Conservation (phyloP, 768 basidiomycete species). For the Royoungia palumana region DNA sequence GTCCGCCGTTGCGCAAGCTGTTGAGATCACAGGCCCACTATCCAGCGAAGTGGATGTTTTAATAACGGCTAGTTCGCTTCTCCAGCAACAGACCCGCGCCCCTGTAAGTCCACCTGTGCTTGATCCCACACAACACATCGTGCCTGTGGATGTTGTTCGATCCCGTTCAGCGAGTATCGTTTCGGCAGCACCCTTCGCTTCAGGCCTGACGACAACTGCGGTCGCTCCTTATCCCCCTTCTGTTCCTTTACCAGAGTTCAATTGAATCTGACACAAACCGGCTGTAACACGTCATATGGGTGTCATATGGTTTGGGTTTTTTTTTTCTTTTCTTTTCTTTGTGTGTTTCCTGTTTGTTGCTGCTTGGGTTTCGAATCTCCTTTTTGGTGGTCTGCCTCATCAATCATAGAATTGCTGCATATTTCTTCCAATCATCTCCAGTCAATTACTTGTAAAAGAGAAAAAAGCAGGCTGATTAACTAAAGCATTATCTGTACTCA, state of each 20-base stretch:
- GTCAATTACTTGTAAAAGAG: slow-evolving; percentile 19
- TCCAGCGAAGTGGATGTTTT: slow-evolving; percentile 81
- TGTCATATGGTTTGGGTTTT: slow-evolving; percentile 30
- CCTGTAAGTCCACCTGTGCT: slow-evolving; percentile 26
- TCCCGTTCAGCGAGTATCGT: slow-evolving; percentile 35
- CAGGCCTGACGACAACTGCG: slow-evolving; percentile 20
- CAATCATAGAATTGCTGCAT: slow-evolving; percentile 29
- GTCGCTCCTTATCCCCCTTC: slow-evolving; percentile 23
- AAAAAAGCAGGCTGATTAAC: slow-evolving; percentile 23
- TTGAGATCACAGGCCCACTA: slow-evolving; percentile 66
- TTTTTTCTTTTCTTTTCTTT: not conserved
- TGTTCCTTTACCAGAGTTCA: slow-evolving; percentile 27
- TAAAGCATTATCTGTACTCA: slow-evolving; percentile 36
- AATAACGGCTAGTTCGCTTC: slow-evolving; percentile 59
- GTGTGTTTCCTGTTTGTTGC: slow-evolving; percentile 11
- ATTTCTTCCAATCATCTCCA: slow-evolving; percentile 14
- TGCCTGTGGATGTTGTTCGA: slow-evolving; percentile 30
- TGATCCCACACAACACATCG: slow-evolving; percentile 26
- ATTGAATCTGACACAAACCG: slow-evolving; percentile 17
- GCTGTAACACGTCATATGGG: slow-evolving; percentile 10
- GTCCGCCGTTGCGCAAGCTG: slow-evolving; percentile 78
- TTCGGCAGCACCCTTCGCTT: slow-evolving; percentile 24
- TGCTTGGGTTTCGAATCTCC: slow-evolving; percentile 19
- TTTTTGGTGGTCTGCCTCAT: slow-evolving; percentile 27
- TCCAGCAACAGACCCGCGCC: slow-evolving; percentile 42